phyloP scores from a whole-genome alignment of 2,329 filamentous ascomycete species.

The Colletotrichum liaoningense region DNA sequence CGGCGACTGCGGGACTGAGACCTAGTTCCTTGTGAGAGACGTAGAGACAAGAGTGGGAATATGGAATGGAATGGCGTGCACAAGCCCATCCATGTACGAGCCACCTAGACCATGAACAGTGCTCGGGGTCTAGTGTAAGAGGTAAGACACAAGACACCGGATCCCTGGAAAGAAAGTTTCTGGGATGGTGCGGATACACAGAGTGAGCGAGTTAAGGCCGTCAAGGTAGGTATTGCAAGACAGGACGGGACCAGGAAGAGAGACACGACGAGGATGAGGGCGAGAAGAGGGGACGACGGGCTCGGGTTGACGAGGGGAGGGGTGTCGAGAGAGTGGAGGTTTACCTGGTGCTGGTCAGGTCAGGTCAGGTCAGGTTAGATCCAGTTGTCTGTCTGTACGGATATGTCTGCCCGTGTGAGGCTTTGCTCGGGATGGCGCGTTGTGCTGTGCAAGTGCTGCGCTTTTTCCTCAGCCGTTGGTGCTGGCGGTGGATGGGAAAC shows the following conservation, averaged over 20 bases:
- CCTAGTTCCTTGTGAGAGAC: conserved; percentile 9
- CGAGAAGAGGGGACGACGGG: not conserved
- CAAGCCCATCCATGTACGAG: conserved; percentile 24
- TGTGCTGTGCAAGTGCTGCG: conserved; percentile 2
- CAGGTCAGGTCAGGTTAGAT: not conserved
- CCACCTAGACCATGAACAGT: conserved; percentile 22
- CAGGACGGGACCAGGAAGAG: not conserved
- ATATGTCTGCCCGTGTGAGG: conserved; percentile 6
- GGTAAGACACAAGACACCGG: conserved; percentile 25
- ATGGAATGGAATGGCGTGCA: conserved; percentile 26
- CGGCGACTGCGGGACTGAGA: conserved; percentile 32
- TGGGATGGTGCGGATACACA: not conserved
- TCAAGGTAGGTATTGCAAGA: not conserved
- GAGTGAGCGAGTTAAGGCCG: not conserved
- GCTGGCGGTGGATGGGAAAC: conserved; percentile 2
- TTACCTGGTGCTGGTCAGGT: not conserved
- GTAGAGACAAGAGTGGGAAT: conserved; percentile 19
- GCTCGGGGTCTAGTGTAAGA: conserved; percentile 19
- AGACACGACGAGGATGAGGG: not conserved
- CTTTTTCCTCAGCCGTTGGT: not conserved
- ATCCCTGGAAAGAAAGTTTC: conserved; percentile 20
- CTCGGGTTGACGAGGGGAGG: not conserved
- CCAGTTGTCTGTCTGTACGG: not conserved
- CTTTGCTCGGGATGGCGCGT: conserved; percentile 10
- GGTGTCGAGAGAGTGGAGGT: not conserved